phyloP scores from a whole-genome alignment of 768 basidiomycete species.

The Lyophyllum shimeji region DNA sequence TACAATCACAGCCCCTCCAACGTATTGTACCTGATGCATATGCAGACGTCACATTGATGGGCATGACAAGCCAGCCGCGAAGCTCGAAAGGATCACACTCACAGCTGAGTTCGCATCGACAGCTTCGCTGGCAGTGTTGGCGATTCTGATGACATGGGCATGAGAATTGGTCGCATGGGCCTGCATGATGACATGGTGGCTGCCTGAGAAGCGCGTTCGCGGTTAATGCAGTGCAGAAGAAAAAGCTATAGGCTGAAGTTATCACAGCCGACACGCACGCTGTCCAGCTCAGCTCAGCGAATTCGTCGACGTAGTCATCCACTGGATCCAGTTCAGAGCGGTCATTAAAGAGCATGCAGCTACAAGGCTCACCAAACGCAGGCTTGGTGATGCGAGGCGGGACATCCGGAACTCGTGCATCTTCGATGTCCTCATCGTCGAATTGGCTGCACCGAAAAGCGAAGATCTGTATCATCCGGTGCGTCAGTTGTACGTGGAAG shows the following conservation, averaged over 20 bases:
- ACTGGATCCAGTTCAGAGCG: not conserved
- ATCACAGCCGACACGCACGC: constrained; percentile 9
- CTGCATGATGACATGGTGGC: constrained; percentile 45
- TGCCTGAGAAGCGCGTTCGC: constrained; percentile 20
- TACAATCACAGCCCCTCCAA: constrained; percentile 42
- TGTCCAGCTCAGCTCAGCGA: not conserved
- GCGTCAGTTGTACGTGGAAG: constrained; percentile 18
- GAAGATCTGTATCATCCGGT: constrained; percentile 20
- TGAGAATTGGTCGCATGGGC: constrained; percentile 38
- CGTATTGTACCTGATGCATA: constrained; percentile 35
- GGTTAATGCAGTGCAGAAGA: not conserved
- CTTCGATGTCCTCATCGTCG: constrained; percentile 3
- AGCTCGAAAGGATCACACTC: constrained; percentile 6
- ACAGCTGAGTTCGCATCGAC: constrained; percentile 38
- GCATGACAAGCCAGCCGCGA: not conserved
- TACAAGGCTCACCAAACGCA: not conserved
- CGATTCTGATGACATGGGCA: constrained; percentile 41
- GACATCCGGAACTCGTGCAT: not conserved
- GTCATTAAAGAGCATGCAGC: not conserved
- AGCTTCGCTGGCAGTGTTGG: constrained; percentile 46
- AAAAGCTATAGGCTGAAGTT: no score
- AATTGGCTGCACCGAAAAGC: constrained; percentile 19
- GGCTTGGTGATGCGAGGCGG: not conserved
- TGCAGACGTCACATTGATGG: not conserved
- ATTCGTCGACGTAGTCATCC: not conserved